phyloP scores from a whole-genome alignment of 2,329 filamentous ascomycete genomes.

The Neonectria sp. region DNA sequence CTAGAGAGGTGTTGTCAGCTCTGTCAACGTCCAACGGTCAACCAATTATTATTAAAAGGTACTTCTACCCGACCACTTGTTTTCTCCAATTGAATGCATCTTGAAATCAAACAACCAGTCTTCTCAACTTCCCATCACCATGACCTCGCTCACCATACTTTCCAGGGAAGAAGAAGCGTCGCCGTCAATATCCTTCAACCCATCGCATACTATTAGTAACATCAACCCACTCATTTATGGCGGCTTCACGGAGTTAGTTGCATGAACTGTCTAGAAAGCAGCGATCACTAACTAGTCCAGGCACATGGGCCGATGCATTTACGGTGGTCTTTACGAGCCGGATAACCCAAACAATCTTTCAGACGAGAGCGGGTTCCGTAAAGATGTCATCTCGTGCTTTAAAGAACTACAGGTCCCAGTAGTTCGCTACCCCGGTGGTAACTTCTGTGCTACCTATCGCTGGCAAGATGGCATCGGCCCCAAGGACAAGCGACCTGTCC shows the following conservation, averaged over 20 bases:
- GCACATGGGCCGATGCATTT: constrained; percentile 90
- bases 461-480: constrained; percentile 87
- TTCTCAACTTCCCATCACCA: background rate
- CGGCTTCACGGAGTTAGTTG: constrained; percentile 82
- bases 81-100: background rate
- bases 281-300: constrained; percentile 55
- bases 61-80: background rate
- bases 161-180: constrained; percentile 13
- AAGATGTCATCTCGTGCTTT: constrained; percentile 80
- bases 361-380: constrained; percentile 81
- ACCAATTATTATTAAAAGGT: background rate
- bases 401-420: constrained; percentile 82
- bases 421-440: constrained; percentile 86
- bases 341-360: constrained; percentile 77
- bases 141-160: constrained; percentile 29
- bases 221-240: constrained; percentile 86
- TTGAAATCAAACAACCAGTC: background rate
- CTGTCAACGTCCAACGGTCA: background rate
- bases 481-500: constrained; percentile 72
- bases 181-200: constrained; percentile 71
- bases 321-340: constrained; percentile 86
- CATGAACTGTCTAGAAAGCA: background rate
- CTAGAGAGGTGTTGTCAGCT: too few relatives aligned
- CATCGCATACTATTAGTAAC: constrained; percentile 75
- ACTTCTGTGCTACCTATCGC: constrained; percentile 87